Conservation (phyloP, 2,329 filamentous ascomycete species). For the Alternaria panax region DNA sequence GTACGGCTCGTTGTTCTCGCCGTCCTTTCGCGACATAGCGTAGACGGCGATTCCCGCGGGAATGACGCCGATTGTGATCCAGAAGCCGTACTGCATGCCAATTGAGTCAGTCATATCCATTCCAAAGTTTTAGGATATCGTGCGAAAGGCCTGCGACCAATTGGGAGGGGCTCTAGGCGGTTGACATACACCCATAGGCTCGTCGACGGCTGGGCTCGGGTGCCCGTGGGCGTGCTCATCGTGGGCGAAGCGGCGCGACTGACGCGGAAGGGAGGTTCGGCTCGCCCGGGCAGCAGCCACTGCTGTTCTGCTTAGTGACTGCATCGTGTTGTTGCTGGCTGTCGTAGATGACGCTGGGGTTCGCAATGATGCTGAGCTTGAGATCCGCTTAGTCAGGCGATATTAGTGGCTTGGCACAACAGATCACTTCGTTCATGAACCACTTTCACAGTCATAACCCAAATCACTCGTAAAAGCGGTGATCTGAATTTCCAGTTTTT, state of each 20-base stretch:
- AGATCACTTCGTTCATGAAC: neutral
- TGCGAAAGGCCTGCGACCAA: neutral
- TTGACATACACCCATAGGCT: slow-evolving; percentile 61
- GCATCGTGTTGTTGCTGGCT: slow-evolving; percentile 49
- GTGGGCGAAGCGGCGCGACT: slow-evolving; percentile 53
- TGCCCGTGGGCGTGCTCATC: slow-evolving; percentile 47
- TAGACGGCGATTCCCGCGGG: slow-evolving; percentile 57
- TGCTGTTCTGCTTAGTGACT: slow-evolving; percentile 55
- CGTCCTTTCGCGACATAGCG: slow-evolving; percentile 51
- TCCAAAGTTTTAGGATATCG: neutral
- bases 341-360: slow-evolving; percentile 27
- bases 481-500: neutral
- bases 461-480: neutral
- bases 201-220: slow-evolving; percentile 51
- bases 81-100: slow-evolving; percentile 55
- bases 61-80: slow-evolving; percentile 54
- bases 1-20: slow-evolving; percentile 50
- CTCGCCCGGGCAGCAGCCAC: slow-evolving; percentile 51
- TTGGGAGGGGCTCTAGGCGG: slow-evolving; percentile 20
- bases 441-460: neutral
- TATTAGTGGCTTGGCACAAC: slow-evolving; percentile 25
- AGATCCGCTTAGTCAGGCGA: slow-evolving; percentile 19
- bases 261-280: slow-evolving; percentile 45
- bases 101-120: slow-evolving; percentile 30
- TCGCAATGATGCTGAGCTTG: slow-evolving; percentile 40